Evolutionary conservation across 2,329 filamentous ascomycete genomes (phyloP).

Genomic region (Trichophyton benhamiae): DNA sequence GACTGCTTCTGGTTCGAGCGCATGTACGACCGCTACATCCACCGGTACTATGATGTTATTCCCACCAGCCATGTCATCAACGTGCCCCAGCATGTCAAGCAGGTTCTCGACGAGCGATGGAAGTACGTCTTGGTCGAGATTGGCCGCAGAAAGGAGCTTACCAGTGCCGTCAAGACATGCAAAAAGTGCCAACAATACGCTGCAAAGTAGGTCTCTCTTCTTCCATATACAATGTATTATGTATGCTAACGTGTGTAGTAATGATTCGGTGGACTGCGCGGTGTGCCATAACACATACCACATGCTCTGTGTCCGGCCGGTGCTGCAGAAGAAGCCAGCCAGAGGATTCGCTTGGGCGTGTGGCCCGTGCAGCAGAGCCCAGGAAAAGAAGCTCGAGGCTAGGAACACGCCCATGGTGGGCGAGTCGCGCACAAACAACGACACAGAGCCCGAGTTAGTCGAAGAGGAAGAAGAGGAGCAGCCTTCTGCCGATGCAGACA

Average conservation of each 20-base stretch:
- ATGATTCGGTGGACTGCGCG: constrained; percentile 92
- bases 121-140: constrained; percentile 91
- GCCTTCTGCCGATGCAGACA: constrained; percentile 53
- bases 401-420: constrained; percentile 67
- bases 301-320: constrained; percentile 93
- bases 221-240: not conserved
- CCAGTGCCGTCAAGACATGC: constrained; percentile 89
- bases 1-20: constrained; percentile 97
- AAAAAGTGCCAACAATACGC: constrained; percentile 86
- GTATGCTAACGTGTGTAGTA: constrained; percentile 37
- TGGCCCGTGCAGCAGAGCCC: constrained; percentile 87
- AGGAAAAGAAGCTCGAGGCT: constrained; percentile 83
- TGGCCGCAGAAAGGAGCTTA: constrained; percentile 85
- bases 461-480: constrained; percentile 69
- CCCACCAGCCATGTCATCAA: constrained; percentile 89
- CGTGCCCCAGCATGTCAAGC: constrained; percentile 88
- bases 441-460: constrained; percentile 52
- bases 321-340: constrained; percentile 86
- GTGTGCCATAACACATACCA: constrained; percentile 93
- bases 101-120: constrained; percentile 90
- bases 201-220: constrained; percentile 55
- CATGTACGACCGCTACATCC: constrained; percentile 94
- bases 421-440: constrained; percentile 32
- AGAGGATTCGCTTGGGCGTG: constrained; percentile 98
- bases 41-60: constrained; percentile 94